Evolutionary conservation across 306 rosid genomes (phyloP), one percentile per base, ranked within the genome.

Genomic region (Arachis stenosperma): DNA sequence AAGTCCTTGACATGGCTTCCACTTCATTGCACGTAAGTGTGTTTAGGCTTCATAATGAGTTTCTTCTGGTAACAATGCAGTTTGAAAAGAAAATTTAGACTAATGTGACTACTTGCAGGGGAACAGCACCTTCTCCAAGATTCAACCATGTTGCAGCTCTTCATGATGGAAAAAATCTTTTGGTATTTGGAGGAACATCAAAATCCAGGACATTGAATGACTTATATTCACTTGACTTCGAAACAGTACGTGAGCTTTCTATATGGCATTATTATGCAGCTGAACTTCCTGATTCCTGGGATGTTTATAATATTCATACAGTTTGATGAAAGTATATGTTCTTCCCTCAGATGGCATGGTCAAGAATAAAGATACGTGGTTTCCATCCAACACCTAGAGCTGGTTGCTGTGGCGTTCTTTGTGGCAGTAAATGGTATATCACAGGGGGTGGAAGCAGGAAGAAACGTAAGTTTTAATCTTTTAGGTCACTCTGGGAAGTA

Each of bases 1-100:
- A 91, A 94, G 80, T 88, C 99, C 17, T 82, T 85, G 67, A 94
- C 96, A 58, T 94, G 99, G 99, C 95, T 94, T 58, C 99, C 98
- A 41, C 99, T 91, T 69, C 91, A 80, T 82, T 87, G 81, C 96
- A 89, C 85, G 97, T 94, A 74, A 88, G 90, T 77, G 64, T 64
- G 40, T 61, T 65, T 54, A 51, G 50, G 56, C 62, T 64, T 75
- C 17, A 1, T 56, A 7, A 12, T 70, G 44, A 68, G 37, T 33
- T 36, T 60, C 3, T 56, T 40, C 8, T 22, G 6, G 13, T 12
- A n/a, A 33, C 63, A 33, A 50, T 48, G 43, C 47, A 27, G 61
- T 40, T 67, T 33, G 9, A 61, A 46, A 67, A 42, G 43, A 65
- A 53, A 74, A 52, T 7, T 74, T 59, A n/a, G 56, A 27, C 39